A percentile compares a stretch with the other conserved stretches of the same genome.
Conservation (phyloP, 2,329 filamentous ascomycete genomes). For the Neonectria faginata region DNA sequence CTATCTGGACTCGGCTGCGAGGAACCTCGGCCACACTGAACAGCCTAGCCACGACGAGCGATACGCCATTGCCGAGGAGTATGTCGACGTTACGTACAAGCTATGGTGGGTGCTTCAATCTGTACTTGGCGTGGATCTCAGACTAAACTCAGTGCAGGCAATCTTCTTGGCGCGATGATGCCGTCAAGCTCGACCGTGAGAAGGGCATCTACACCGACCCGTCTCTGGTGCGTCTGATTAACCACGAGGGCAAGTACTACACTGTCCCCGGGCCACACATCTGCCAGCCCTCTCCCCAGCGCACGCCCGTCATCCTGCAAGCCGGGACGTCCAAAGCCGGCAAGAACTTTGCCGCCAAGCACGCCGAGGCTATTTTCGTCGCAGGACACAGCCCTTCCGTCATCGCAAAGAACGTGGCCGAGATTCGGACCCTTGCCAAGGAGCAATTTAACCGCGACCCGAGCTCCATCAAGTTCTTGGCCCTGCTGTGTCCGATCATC, state of each 20-base stretch:
- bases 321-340: slow-evolving; percentile 72
- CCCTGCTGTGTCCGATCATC: slow-evolving; percentile 68
- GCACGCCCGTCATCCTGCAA: slow-evolving; percentile 73
- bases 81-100: slow-evolving; percentile 68
- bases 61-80: slow-evolving; percentile 71
- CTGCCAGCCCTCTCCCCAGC: slow-evolving; percentile 70
- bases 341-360: slow-evolving; percentile 69
- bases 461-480: slow-evolving; percentile 69
- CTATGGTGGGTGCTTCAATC: slow-evolving; percentile 60
- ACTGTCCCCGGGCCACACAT: slow-evolving; percentile 70
- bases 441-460: slow-evolving; percentile 64
- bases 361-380: slow-evolving; percentile 75
- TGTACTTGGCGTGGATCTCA: not conserved
- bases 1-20: slow-evolving; percentile 74
- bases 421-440: slow-evolving; percentile 65
- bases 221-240: slow-evolving; percentile 68
- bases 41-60: slow-evolving; percentile 64
- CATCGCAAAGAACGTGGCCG: slow-evolving; percentile 66
- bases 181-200: slow-evolving; percentile 66
- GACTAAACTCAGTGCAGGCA: slow-evolving; percentile 41
- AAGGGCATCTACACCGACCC: slow-evolving; percentile 60
- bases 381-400: slow-evolving; percentile 67
- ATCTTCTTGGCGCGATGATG: slow-evolving; percentile 70
- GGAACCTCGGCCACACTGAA: slow-evolving; percentile 68
- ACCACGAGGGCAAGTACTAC: slow-evolving; percentile 71